Evolutionary conservation across 306 rosid species (phyloP).

Genomic region (Dicorynia guianensis): DNA sequence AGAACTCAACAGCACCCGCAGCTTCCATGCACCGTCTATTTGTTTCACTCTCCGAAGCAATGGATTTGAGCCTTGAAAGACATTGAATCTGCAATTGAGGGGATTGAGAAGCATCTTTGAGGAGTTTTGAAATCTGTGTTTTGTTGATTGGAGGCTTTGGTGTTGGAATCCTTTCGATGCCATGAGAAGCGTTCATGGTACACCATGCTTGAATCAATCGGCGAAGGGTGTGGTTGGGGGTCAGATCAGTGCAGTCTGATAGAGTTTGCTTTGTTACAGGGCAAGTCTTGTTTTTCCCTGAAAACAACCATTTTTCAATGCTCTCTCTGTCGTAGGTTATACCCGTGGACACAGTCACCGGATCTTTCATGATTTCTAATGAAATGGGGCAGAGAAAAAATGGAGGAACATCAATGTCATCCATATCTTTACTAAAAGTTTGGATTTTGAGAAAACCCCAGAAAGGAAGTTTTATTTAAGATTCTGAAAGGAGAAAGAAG

Average conservation of each 20-base stretch:
- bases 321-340: conserved; percentile 82
- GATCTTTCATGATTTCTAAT: conserved; percentile 85
- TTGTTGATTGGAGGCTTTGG: conserved; percentile 78
- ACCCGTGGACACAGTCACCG: conserved; percentile 76
- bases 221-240: conserved; percentile 92
- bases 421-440: conserved; percentile 43
- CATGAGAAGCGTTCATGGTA: conserved; percentile 78
- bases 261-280: conserved; percentile 75
- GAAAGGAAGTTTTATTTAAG: background rate
- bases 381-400: conserved; percentile 85
- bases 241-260: conserved; percentile 57
- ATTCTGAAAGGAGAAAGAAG: too few relatives aligned
- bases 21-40: conserved; percentile 70
- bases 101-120: conserved; percentile 62
- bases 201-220: conserved; percentile 91
- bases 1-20: conserved; percentile 70
- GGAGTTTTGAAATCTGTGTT: conserved; percentile 57
- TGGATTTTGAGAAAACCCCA: background rate
- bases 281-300: conserved; percentile 56
- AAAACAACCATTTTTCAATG: conserved; percentile 86
- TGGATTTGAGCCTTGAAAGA: conserved; percentile 59
- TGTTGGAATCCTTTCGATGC: conserved; percentile 84
- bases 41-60: conserved; percentile 73
- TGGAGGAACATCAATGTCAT: conserved; percentile 73
- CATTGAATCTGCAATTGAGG: conserved; percentile 41